Evolutionary conservation across 2,329 filamentous ascomycete genomes (phyloP).

Genomic region (Arthroderma uncinatum): DNA sequence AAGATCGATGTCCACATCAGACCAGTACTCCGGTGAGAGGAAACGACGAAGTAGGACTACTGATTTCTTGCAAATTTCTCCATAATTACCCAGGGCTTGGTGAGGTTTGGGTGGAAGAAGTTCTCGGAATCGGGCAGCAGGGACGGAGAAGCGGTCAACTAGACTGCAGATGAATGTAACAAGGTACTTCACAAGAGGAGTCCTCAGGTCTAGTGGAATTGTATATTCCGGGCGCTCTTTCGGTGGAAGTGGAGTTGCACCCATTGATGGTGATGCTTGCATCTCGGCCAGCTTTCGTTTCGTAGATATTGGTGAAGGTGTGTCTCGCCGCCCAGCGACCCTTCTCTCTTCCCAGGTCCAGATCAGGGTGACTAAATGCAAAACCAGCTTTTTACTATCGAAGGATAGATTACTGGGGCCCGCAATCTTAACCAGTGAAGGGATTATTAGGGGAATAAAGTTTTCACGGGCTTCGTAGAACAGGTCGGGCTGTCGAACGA

Average conservation of each 20-base stretch:
- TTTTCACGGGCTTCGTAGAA: constrained; percentile 94
- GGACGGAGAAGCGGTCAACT: constrained; percentile 70
- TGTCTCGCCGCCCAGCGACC: constrained; percentile 40
- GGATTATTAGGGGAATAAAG: constrained; percentile 79
- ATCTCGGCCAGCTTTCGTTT: constrained; percentile 70
- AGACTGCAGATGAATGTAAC: constrained; percentile 89
- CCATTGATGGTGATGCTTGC: constrained; percentile 39
- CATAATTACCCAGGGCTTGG: constrained; percentile 44
- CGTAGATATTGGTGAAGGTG: constrained; percentile 58
- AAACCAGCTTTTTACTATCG: constrained; percentile 80
- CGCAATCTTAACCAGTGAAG: constrained; percentile 78
- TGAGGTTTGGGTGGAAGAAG: constrained; percentile 34
- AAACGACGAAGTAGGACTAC: constrained; percentile 73
- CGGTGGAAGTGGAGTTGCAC: constrained; percentile 33
- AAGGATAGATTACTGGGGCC: constrained; percentile 60
- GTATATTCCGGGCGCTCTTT: constrained; percentile 53
- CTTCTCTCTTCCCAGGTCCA: constrained; percentile 87
- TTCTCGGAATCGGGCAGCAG: constrained; percentile 56
- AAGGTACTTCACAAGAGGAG: constrained; percentile 84
- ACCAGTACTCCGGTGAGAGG: constrained; percentile 79
- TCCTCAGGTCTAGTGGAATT: constrained; percentile 55
- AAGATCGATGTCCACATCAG: constrained; percentile 79
- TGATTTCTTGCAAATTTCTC: constrained; percentile 76
- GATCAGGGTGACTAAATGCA: constrained; percentile 83
- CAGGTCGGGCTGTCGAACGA: constrained; percentile 80